Conservation (phyloP, 371 early-diverging fungal genomes). For the Cokeromyces recurvatus region DNA sequence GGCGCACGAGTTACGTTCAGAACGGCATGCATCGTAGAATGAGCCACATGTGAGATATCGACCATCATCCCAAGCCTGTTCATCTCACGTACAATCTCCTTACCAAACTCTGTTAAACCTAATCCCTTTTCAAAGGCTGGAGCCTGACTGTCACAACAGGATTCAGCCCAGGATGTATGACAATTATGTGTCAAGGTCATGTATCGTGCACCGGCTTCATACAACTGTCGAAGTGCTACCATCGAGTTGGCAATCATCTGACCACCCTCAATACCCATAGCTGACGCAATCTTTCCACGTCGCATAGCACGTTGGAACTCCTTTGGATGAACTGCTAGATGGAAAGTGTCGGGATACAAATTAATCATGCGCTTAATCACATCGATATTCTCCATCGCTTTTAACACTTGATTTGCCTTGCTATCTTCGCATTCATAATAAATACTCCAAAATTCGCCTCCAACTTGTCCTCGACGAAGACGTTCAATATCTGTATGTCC, state of each 20-base stretch:
- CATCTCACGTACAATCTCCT: constrained; percentile 56
- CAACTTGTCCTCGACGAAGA: constrained; percentile 43
- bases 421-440: constrained; percentile 41
- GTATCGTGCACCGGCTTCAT: constrained; percentile 60
- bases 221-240: constrained; percentile 49
- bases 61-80: constrained; percentile 71
- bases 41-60: constrained; percentile 63
- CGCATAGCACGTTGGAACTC: constrained; percentile 43
- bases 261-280: constrained; percentile 67
- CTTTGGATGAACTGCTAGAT: constrained; percentile 37
- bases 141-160: constrained; percentile 41
- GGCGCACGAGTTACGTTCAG: constrained; percentile 53
- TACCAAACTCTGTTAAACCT: constrained; percentile 58
- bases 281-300: constrained; percentile 48
- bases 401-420: constrained; percentile 30
- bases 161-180: constrained; percentile 67
- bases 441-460: constrained; percentile 64
- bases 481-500: constrained; percentile 44
- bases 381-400: constrained; percentile 57
- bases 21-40: constrained; percentile 58
- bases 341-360: constrained; percentile 48
- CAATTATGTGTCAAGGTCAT: constrained; percentile 71
- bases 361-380: constrained; percentile 49
- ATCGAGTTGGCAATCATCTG: constrained; percentile 62
- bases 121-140: constrained; percentile 44